phyloP scores from a whole-genome alignment of 2,329 filamentous ascomycete species.

The Tolypocladium ophioglossoides region DNA sequence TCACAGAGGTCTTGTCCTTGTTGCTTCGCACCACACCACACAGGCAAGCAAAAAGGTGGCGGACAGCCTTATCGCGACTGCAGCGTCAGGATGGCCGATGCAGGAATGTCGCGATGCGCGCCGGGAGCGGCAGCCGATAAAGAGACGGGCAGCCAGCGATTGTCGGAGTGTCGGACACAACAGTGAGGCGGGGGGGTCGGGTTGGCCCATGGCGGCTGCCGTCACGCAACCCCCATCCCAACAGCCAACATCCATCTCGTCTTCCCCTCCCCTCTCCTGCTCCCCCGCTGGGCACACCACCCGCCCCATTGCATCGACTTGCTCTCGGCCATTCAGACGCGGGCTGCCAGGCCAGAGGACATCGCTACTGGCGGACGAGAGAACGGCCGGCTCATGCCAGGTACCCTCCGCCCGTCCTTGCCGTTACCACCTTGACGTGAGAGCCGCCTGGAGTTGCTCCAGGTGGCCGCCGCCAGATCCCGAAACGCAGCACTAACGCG shows the following conservation, averaged over 20 bases:
- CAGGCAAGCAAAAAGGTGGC: not conserved
- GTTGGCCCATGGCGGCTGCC: conserved; percentile 1
- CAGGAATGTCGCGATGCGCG: not conserved
- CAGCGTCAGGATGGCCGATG: not conserved
- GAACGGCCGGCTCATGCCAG: conserved; percentile 4
- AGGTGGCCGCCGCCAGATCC: not conserved
- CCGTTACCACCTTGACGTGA: not conserved
- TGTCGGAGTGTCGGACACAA: not conserved
- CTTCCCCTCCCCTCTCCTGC: not conserved
- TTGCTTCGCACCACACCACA: not conserved
- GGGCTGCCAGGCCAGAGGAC: not conserved
- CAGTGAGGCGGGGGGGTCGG: not conserved
- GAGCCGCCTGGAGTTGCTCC: not conserved
- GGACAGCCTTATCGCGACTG: not conserved
- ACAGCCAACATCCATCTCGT: not conserved
- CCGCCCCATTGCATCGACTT: not conserved
- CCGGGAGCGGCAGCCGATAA: not conserved
- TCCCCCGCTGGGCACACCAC: not conserved
- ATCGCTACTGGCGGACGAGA: not conserved
- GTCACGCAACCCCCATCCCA: not conserved
- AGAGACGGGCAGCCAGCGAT: not conserved
- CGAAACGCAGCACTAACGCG: not conserved
- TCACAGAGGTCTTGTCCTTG: not conserved
- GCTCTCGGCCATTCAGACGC: not conserved
- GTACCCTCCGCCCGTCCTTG: conserved; percentile 3